Evolutionary conservation across 176 grass and related monocot genomes (phyloP).

Genomic region (Aegilops tauschii): DNA sequence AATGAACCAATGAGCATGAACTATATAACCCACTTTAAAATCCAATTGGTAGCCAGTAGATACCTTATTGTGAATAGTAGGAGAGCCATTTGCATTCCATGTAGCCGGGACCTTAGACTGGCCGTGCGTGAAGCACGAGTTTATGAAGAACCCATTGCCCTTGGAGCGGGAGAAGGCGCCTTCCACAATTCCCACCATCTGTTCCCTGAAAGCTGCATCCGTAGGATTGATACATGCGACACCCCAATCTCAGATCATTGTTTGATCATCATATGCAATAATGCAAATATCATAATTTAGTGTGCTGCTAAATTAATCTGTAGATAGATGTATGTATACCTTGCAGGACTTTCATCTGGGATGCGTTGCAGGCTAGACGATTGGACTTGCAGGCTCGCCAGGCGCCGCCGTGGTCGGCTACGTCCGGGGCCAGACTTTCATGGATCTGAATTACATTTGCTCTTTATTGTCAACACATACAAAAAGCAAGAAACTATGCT

Average conservation of each 20-base stretch:
- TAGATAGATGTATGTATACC: conserved; percentile 15
- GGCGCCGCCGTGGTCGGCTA: conserved; percentile 38
- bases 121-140: conserved; percentile 89
- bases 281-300: neutral
- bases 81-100: conserved; percentile 52
- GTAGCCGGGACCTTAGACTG: conserved; percentile 49
- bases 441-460: conserved; percentile 43
- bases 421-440: conserved; percentile 53
- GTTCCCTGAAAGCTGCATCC: conserved; percentile 62
- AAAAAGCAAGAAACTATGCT: neutral
- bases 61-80: conserved; percentile 58
- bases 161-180: conserved; percentile 34
- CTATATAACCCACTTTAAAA: neutral
- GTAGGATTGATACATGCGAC: neutral
- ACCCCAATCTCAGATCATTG: neutral
- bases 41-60: neutral
- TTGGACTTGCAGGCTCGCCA: conserved; percentile 78
- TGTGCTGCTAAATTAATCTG: neutral
- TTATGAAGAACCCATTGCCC: conserved; percentile 69
- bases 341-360: conserved; percentile 74
- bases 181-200: conserved; percentile 55
- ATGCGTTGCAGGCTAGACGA: conserved; percentile 46
- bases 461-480: neutral
- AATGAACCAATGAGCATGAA: neutral
- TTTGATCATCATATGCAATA: neutral